Base-by-base conservation (phyloP, 257 asterid species). In the Lantana camara region DNA sequence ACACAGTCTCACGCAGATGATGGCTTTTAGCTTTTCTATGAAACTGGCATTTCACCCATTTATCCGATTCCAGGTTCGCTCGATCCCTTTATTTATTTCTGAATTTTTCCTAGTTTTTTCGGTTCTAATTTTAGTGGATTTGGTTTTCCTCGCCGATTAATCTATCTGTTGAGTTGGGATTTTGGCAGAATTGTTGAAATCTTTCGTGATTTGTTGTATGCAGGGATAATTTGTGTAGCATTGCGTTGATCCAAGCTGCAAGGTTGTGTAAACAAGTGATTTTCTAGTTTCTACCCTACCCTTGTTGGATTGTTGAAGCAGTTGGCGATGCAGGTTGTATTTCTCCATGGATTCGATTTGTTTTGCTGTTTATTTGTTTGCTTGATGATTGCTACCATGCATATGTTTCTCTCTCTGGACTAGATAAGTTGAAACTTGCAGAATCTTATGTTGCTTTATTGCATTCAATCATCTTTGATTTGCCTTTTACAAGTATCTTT, bases 21-120 rank as follows among this genome's bases (percentile, higher is more conserved):
- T 14, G 47, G 34, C 13, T 17, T 9, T 16, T 14, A 23, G 67
- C 30, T 44, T 11, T 16, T 46, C 59, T 29, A 34, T 63, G 24
- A 13, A 45, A 6, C 59, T 5, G 9, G 21, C 13, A 42, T 13
- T 10, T 57, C 57, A 35, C 1, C 37, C 38, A 8, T 2, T n/a
- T 19, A 2, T 16, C 11, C 50, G 50, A 63, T 49, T 49, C 49
- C 69, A 49, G 60, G 69, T 35, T 35, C 11, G 40, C 7, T 35
- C 40, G 1, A 3, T 35, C 7, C 1, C 1, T 35, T 35, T 35
- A 4, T 22, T 37, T 8, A 13, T 37, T 35, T 9, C 17, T 27
- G 11, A 5, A 38, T 2, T 27, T 22, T 42, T 30, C 4, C 41
- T 4, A 13, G 1, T 11, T 27, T 14, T 22, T 37, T 37, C 5